Evolutionary conservation across 1,284 basidiomycete species (phyloP).

Genomic region (Cystobasidium pallidum): DNA sequence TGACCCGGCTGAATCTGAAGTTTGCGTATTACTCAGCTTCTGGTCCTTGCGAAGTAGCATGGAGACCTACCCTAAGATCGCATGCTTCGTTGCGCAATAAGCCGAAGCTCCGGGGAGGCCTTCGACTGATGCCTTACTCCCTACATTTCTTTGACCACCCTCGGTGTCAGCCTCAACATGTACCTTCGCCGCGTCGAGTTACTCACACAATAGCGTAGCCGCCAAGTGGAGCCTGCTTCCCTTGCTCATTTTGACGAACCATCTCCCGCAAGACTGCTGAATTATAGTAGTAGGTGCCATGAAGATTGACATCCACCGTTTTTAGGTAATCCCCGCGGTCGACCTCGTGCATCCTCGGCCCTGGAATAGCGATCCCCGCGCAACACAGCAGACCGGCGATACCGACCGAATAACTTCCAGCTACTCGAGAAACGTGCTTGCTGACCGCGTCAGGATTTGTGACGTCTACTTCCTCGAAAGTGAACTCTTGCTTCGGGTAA

Average conservation of each 20-base stretch:
- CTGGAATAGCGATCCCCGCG: conserved; percentile 13
- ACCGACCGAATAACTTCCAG: background rate
- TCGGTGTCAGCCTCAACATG: too few species aligned
- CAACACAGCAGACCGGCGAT: conserved; percentile 7
- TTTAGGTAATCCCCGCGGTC: background rate
- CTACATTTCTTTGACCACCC: background rate
- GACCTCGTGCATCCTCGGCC: conserved; percentile 16
- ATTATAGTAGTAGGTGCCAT: conserved; percentile 17
- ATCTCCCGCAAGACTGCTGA: conserved; percentile 7
- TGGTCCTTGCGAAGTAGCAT: background rate
- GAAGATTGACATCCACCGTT: conserved; percentile 1
- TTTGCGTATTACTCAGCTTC: too few species aligned
- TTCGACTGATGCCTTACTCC: conserved; percentile 20
- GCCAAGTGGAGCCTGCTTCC: background rate
- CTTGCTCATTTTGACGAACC: background rate
- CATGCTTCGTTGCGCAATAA: conserved; percentile 24
- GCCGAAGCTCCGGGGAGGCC: conserved; percentile 10
- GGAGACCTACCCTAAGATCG: conserved; percentile 1
- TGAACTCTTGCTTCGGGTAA: conserved; percentile 9
- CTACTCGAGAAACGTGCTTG: conserved; percentile 6
- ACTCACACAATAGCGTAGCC: conserved; percentile 25
- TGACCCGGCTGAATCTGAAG: too few species aligned
- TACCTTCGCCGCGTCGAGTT: too few species aligned
- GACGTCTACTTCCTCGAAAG: conserved; percentile 12
- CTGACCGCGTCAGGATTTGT: background rate